Base-by-base conservation (phyloP, 768 basidiomycete genomes). In the Amanita brunnescens region DNA sequence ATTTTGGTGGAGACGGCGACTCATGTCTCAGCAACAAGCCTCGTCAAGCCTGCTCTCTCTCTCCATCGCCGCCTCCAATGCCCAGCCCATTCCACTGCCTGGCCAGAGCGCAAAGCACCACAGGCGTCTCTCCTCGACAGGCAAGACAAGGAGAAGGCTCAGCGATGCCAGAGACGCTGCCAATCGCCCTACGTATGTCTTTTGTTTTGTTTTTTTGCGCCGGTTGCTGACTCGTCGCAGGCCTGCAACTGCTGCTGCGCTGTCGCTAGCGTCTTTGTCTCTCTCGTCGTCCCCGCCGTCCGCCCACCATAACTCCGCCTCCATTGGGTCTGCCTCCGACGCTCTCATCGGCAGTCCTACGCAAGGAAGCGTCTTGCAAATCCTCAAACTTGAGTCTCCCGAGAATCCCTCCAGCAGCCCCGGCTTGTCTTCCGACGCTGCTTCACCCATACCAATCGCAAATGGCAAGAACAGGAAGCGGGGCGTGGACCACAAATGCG, bases 401-500 rank as follows among this genome's bases (percentile, higher is more conserved):
- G 52, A 39, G 51, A 34, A 53, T 54, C 23, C 54, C 48, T 21
- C 56, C 39, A 58, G 56, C 41, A 53, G 60, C 46, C 44, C 57
- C 43, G 34, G 61, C 38, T 29, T 21, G 34, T 23, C 33, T 16
- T 57, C 59, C 44, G 48, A 40, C 21, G 53, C 42, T 40, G 58
- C 64, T 29, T 61, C 62, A 12, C 68, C 71, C 21, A 74, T 73
- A 35, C 63, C 73, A 13, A 72, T 74, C 41, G 56, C 55, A 40
- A 57, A 57, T 50, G 59, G 62, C 60, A 68, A 64, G 33, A 76
- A 75, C 38, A 90, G 84, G 76, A 91, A 90, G 68, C 80, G 88
- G 52, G 91, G 90, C 1, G 79, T 85, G 49, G 84, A 87, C 52
- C 92, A 90, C 71, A 85, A 82, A 55, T 97, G 94, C 69, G 94